Base-by-base conservation (phyloP, 2,329 filamentous ascomycete genomes). In the Clonostachys rosea region DNA sequence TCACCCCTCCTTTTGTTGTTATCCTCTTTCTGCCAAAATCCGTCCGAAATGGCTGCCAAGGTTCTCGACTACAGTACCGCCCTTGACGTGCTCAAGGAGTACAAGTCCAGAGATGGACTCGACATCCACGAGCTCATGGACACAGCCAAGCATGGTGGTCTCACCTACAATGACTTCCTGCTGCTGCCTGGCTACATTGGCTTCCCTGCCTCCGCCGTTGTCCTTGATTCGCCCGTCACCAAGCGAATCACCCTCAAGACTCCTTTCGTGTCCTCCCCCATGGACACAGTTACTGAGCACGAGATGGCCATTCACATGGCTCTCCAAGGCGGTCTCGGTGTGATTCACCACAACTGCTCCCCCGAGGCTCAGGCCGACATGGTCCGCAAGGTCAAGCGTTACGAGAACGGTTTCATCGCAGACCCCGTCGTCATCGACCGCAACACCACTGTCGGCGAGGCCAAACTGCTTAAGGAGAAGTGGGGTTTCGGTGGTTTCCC, bases 291-390 rank as follows among this genome's bases (percentile, higher is more conserved):
- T 66, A 99, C 95, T 40, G 94, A 99, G 76, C 89, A 96, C 74
- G 92, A 95, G 68, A 99, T 99, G 95, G 95, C 94, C 55, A 97
- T 99, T 60, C 89, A 96, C 74, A 96, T 95, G 80, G 89, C 89
- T 45, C 79, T 94, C 34, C 86, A 94, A 64, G 89, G 89, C 59
- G 89, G 89, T 61, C 77, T 95, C 16, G 89, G 94, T 73, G 91
- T 99, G 59, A 95, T 99, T 58, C 94, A 99, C 78, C 94, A 99
- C 82, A 99, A 99, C 78, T 99, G 94, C 81, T 94, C 91, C n/a
- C 82, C 91, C 33, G 90, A 97, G 30, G 89, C 89, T 47, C 94
- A 99, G 76, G 94, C 94, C 56, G 91, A 96, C 75, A 99, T 99
- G 94, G 89, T 99, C 57, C 84, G 90, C 70, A 97, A 96, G 78